These are phyloP conservation scores for Phytophthora parvispora DNA, from an alignment of 352 stramenopile species.

Conservation along the genomic window DNA sequence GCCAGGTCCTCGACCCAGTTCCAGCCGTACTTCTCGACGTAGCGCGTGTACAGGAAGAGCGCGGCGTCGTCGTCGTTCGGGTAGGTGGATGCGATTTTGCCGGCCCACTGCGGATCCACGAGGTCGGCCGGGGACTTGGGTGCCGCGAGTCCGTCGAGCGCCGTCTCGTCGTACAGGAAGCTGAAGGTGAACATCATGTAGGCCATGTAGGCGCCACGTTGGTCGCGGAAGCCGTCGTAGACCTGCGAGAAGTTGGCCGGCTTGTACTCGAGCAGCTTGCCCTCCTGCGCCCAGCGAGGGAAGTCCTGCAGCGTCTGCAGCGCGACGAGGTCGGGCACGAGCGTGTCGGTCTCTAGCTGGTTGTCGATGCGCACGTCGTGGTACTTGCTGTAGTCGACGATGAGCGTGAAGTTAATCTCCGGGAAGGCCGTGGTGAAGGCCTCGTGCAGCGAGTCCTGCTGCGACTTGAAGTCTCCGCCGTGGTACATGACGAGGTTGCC, in stretches of 20 bases:
- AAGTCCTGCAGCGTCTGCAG: slow-evolving; percentile 71
- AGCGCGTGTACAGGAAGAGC: slow-evolving; percentile 56
- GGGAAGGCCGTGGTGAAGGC: slow-evolving; percentile 48
- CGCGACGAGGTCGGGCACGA: slow-evolving; percentile 53
- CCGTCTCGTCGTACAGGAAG: slow-evolving; percentile 45
- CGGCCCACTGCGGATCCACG: slow-evolving; percentile 41
- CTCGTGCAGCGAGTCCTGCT: slow-evolving; percentile 32
- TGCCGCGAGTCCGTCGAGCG: slow-evolving; percentile 14
- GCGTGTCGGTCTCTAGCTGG: slow-evolving; percentile 51
- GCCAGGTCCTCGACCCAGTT: slow-evolving; percentile 55
- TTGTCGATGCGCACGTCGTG: slow-evolving; percentile 75
- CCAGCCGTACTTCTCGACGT: slow-evolving; percentile 68
- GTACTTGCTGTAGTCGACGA: slow-evolving; percentile 70
- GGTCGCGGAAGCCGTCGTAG: slow-evolving; percentile 54
- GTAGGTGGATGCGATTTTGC: slow-evolving; percentile 56
- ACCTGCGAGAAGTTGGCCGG: slow-evolving; percentile 61
- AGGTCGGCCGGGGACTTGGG: slow-evolving; percentile 41
- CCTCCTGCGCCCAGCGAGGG: slow-evolving; percentile 50
- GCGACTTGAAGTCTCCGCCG: slow-evolving; percentile 41
- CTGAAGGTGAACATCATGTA: slow-evolving; percentile 56
- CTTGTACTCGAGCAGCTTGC: slow-evolving; percentile 65
- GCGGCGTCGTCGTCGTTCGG: slow-evolving; percentile 62
- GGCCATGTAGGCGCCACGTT: slow-evolving; percentile 43
- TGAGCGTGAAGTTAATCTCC: slow-evolving; percentile 68
- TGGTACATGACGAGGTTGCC: slow-evolving; percentile 62